These are phyloP conservation scores for Serendipita sp. DNA, from an alignment of 768 basidiomycete species.

Conservation along the genomic window DNA sequence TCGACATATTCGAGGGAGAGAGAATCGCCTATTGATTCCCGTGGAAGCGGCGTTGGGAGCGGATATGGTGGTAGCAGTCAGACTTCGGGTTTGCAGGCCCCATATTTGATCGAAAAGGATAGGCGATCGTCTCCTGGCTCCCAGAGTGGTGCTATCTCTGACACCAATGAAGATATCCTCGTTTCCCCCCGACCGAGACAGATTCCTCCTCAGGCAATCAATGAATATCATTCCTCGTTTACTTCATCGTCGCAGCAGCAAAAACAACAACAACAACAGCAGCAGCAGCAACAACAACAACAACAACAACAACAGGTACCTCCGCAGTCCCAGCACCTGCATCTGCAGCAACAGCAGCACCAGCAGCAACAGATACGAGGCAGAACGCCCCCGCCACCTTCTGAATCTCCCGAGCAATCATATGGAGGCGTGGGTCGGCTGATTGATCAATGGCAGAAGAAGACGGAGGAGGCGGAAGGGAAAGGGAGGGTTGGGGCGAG, in stretches of 20 bases:
- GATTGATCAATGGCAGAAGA: constrained; percentile 80
- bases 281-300: not conserved
- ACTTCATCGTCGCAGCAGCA: not conserved
- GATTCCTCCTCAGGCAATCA: not conserved
- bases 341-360: not conserved
- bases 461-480: constrained; percentile 42
- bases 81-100: not conserved
- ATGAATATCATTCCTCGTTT: not conserved
- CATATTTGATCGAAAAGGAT: not conserved
- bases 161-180: constrained; percentile 1
- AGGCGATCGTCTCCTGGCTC: not conserved
- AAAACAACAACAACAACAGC: not conserved
- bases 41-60: not conserved
- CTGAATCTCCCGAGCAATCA: constrained; percentile 58
- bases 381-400: constrained; percentile 11
- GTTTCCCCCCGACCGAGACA: constrained; percentile 1
- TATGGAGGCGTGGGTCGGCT: constrained; percentile 72
- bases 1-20: not conserved
- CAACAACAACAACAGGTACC: not conserved
- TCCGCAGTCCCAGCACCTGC: not conserved
- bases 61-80: not conserved
- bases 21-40: not conserved
- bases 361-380: not conserved
- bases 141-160: not conserved
- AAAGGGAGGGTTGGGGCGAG: not conserved